Conservation (phyloP, 129 eudicot species). For the Glebionis coronaria region DNA sequence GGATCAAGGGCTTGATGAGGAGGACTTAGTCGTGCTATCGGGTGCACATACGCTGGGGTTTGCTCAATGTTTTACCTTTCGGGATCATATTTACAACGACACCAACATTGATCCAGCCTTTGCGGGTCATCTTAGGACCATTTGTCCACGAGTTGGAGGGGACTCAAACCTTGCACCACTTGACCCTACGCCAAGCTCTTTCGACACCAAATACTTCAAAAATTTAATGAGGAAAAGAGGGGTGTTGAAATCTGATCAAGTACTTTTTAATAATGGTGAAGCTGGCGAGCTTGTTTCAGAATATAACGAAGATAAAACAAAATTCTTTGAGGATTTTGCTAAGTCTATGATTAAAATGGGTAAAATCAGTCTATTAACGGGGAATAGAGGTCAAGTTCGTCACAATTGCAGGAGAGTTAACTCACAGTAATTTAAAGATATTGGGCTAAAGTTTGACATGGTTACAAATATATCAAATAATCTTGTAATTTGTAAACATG, state of each 20-base stretch:
- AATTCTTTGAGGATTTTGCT: conserved; percentile 29
- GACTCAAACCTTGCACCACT: conserved; percentile 34
- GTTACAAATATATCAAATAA: background rate
- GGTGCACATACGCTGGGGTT: conserved; percentile 49
- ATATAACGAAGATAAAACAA: conserved; percentile 5
- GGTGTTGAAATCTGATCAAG: conserved; percentile 36
- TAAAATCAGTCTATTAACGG: conserved; percentile 27
- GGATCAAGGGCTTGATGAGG: conserved; percentile 40
- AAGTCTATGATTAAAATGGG: conserved; percentile 43
- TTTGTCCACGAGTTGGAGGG: conserved; percentile 27
- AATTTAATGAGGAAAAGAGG: conserved; percentile 33
- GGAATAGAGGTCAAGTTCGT: conserved; percentile 27
- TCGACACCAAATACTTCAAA: conserved; percentile 29
- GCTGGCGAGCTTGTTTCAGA: conserved; percentile 26
- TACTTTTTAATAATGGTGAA: conserved; percentile 23
- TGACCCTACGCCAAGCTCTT: conserved; percentile 27
- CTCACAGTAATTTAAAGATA: background rate
- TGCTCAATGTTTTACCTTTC: conserved; percentile 23
- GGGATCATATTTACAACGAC: conserved; percentile 21
- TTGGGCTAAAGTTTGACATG: background rate
- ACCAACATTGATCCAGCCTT: conserved; percentile 27
- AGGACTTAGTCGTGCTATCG: conserved; percentile 58
- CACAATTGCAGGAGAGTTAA: background rate
- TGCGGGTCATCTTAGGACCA: conserved; percentile 20
- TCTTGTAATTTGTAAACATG: no score